phyloP scores from a whole-genome alignment of 2,329 filamentous ascomycete genomes.

The Penicillium sp. region DNA sequence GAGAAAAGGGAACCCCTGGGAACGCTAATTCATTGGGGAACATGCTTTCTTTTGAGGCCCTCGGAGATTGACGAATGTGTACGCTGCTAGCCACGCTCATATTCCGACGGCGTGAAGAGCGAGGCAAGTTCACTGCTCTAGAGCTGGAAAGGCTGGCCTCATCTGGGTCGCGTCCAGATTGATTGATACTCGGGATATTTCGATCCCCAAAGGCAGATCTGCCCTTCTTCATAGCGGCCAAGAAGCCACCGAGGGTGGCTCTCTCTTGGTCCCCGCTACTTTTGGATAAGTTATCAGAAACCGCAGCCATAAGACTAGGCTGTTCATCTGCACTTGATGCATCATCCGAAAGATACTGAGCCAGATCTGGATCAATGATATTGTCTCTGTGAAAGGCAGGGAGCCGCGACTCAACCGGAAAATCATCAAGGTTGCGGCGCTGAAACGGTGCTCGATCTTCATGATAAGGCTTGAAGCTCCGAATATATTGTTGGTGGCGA shows the following conservation, averaged over 20 bases:
- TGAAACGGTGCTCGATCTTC: slow-evolving; percentile 89
- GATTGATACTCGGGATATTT: slow-evolving; percentile 68
- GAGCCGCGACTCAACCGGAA: slow-evolving; percentile 63
- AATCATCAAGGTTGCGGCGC: slow-evolving; percentile 67
- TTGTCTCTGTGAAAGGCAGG: slow-evolving; percentile 98
- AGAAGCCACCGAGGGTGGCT: slow-evolving; percentile 67
- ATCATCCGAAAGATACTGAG: slow-evolving; percentile 91
- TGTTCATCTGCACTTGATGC: slow-evolving; percentile 92
- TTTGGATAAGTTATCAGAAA: slow-evolving; percentile 64
- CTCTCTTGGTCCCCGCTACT: slow-evolving; percentile 71
- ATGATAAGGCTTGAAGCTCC: slow-evolving; percentile 66
- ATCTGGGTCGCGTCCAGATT: slow-evolving; percentile 64
- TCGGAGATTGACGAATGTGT: slow-evolving; percentile 68
- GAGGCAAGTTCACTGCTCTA: slow-evolving; percentile 58
- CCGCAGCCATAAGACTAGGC: slow-evolving; percentile 75
- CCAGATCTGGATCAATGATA: slow-evolving; percentile 94
- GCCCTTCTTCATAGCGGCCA: slow-evolving; percentile 72
- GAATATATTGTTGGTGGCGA: slow-evolving; percentile 72
- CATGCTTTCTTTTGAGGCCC: slow-evolving; percentile 60
- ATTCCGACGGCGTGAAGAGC: slow-evolving; percentile 71
- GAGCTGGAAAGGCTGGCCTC: slow-evolving; percentile 63
- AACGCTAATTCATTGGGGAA: slow-evolving; percentile 33
- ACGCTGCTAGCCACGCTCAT: slow-evolving; percentile 77
- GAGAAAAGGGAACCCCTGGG: slow-evolving; percentile 43
- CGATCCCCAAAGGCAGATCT: slow-evolving; percentile 72